Base-by-base conservation (phyloP, 495 filamentous ascomycete species). In the Penicillium psychrofluorescens region DNA sequence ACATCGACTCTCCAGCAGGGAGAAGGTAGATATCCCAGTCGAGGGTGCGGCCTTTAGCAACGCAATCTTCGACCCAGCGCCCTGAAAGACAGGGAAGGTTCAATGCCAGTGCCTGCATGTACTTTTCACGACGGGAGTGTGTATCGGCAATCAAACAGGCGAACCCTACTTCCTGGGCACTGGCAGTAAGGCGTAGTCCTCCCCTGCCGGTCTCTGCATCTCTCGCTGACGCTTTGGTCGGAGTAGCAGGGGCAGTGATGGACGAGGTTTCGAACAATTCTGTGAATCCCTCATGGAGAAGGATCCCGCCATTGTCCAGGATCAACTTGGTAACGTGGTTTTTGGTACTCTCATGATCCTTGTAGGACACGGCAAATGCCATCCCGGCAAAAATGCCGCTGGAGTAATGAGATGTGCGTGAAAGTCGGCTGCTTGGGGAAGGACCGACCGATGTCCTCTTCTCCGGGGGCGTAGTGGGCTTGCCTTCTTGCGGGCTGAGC, bases 51-150 rank as follows among this genome's bases (percentile, higher is more conserved):
- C 69, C 68, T 42, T 76, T 74, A 7, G 71, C 56, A 2, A 87
- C 64, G 51, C 88, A 94, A 41, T 86, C 80, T 28, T 76, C 71
- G 42, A 97, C 68, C 94, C 94, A 98, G 29, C 81, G 78, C 0
- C 74, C 74, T 5, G 84, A 80, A 6, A 98, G 72, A 50, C 88
- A 94, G 0, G 94, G 94, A 1, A 98, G 59, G 5, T 88, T 87
- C 4, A 98, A 76, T 7, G 94, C 90, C 10, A 98, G 79, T 0
- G 92, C 92, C 60, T 97, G 91, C 75, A 98, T 85, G 63, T 92
- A 95, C 50, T 98, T 98, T 31, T 81, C 79, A 43, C 85, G 84
- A n/a, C 92, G 81, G 10, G 85, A 94, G 61, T 95, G 83, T 27
- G 77, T 77, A 59, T 96, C 86, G 0, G 92, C 83, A 47, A 98